Conservation (phyloP, 805 yeast genomes). For the Tetrapisispora nanseiensis region DNA sequence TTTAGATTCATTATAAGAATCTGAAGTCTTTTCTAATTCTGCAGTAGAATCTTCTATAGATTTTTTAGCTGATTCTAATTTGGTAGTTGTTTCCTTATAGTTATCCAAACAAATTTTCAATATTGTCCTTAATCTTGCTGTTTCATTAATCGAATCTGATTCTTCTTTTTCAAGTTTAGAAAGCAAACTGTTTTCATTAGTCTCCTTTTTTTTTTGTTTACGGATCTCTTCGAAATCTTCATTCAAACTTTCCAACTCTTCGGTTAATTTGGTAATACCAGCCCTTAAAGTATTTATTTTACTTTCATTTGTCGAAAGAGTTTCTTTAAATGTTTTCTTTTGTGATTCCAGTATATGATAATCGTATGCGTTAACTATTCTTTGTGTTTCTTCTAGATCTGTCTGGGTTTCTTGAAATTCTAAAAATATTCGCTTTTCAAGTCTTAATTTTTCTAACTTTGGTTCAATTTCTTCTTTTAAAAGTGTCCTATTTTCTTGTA, state of each 20-base stretch:
- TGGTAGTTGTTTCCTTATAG: conserved; percentile 42
- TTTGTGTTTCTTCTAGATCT: conserved; percentile 63
- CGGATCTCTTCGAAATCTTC: conserved; percentile 51
- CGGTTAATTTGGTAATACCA: conserved; percentile 37
- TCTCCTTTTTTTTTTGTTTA: conserved; percentile 44
- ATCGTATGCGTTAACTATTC: conserved; percentile 71
- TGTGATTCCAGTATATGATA: conserved; percentile 37
- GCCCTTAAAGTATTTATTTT: conserved; percentile 34
- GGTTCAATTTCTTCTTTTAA: conserved; percentile 88
- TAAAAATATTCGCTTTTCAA: conserved; percentile 70
- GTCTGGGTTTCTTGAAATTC: conserved; percentile 82
- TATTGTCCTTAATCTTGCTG: conserved; percentile 61
- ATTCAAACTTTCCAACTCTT: conserved; percentile 49
- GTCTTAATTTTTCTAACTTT: conserved; percentile 66
- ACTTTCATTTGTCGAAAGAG: conserved; percentile 34
- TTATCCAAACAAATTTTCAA: conserved; percentile 49
- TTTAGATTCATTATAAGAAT: conserved; percentile 35
- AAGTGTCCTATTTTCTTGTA: conserved; percentile 63
- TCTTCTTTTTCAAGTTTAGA: conserved; percentile 46
- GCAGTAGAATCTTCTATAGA: conserved; percentile 30
- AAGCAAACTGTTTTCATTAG: conserved; percentile 34
- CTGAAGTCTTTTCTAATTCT: conserved; percentile 30
- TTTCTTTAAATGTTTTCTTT: conserved; percentile 36
- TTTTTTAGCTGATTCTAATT: conserved; percentile 26
- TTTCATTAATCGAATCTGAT: conserved; percentile 45